Evolutionary conservation across 1,139 yeast genomes (phyloP), one percentile per base, ranked within the genome.

Genomic region (Candida albicans): DNA sequence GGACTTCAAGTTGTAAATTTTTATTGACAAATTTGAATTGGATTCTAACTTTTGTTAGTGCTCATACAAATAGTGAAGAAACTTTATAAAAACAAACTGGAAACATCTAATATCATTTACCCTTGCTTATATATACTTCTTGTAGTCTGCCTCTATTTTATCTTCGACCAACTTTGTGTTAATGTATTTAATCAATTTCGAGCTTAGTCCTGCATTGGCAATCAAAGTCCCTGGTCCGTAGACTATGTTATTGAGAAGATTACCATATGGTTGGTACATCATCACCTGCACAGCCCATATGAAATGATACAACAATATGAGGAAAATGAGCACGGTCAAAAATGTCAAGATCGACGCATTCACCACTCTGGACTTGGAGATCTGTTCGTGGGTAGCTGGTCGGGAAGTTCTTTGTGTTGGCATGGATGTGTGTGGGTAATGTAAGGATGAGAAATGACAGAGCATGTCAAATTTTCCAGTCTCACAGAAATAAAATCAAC

Each of bases 1-100:
- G 99, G 99, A 89, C 97, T 0, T 79, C 82, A 30, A 91, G 96
- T 1, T 91, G 96, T 64, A 85, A 87, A 57, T 85, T 82, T 56
- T 70, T 91, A 13, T 67, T 93, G 40, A 87, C 95, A 1, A 81
- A 91, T 55, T 65, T 78, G 42, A 79, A 77, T 48, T 80, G 84
- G 84, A 64, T 80, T 5, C 56, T 79, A 36, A 66, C 79, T 2
- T 78, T 68, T 47, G 60, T 74, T 1, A 63, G 73, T 35, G 73
- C 61, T 1, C 68, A 67, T 43, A 56, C 64, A 18, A 18, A 5
- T 18, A 29, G 29, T 27, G 29, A 27, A 27, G 29, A 18, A 18
- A 5, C 22, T 18, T 18, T n/a, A n/a, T n/a, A n/a, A n/a, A n/a
- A n/a, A n/a, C n/a, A n/a, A n/a, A n/a, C n/a, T n/a, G n/a, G n/a